These are phyloP conservation scores for Didymellaceae sp. DNA, from an alignment of 2,329 filamentous ascomycete species.

Conservation along the genomic window DNA sequence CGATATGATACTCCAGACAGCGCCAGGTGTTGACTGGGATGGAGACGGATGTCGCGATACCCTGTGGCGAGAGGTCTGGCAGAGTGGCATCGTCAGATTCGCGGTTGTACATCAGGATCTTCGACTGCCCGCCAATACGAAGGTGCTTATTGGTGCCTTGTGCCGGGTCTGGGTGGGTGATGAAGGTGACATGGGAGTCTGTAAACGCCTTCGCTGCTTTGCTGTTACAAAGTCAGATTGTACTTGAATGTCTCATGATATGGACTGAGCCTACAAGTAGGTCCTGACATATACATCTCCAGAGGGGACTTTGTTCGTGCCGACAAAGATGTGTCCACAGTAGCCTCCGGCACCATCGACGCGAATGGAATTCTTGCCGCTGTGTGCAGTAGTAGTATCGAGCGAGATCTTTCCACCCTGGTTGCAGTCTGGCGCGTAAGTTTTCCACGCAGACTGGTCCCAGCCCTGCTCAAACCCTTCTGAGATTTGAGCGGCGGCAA, in stretches of 20 bases:
- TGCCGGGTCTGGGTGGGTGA: conserved; percentile 67
- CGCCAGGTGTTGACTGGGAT: conserved; percentile 61
- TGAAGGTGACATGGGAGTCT: conserved; percentile 66
- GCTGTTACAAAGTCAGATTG: conserved; percentile 43
- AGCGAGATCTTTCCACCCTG: conserved; percentile 65
- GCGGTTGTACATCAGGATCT: conserved; percentile 70
- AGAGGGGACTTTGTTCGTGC: conserved; percentile 62
- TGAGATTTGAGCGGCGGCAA: conserved; percentile 60
- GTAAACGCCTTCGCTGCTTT: conserved; percentile 65
- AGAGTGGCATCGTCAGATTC: conserved; percentile 68
- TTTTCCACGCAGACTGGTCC: conserved; percentile 64
- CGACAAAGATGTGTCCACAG: conserved; percentile 64
- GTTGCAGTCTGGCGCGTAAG: conserved; percentile 65
- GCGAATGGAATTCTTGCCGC: conserved; percentile 76
- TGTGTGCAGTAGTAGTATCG: conserved; percentile 62
- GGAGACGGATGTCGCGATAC: conserved; percentile 61
- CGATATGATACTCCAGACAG: conserved; percentile 68
- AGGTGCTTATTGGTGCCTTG: conserved; percentile 65
- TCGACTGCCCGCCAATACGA: conserved; percentile 66
- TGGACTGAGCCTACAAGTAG: conserved; percentile 58
- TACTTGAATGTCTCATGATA: not conserved
- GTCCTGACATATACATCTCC: conserved; percentile 65
- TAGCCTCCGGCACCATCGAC: conserved; percentile 67
- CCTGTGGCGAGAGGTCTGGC: conserved; percentile 65
- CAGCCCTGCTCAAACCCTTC: conserved; percentile 65